A percentile compares a stretch with the other conserved stretches of the same genome.
These are phyloP conservation scores for Gracilaria gracilis DNA, from an alignment of 23 red algal genomes.

Conservation along the genomic window DNA sequence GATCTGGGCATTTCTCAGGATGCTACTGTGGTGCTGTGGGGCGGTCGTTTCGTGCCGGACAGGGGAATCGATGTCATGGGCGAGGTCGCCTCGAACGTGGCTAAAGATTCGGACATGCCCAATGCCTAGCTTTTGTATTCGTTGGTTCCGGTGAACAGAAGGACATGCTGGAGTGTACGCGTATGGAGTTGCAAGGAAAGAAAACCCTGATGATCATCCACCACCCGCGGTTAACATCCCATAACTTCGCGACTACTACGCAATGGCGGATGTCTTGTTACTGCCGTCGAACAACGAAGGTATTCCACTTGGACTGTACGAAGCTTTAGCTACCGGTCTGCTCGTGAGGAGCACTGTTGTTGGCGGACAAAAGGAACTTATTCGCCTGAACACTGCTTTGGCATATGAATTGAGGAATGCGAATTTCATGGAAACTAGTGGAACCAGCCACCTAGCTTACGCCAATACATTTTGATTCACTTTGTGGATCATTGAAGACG, in stretches of 20 bases:
- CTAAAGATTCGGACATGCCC: constrained; percentile 31
- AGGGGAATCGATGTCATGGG: constrained; percentile 47
- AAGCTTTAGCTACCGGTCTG: constrained; percentile 55
- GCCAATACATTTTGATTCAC: too few species aligned
- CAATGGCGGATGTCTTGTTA: constrained; percentile 63
- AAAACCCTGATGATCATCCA: constrained; percentile 28
- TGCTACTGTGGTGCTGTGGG: constrained; percentile 48
- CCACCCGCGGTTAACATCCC: constrained; percentile 26
- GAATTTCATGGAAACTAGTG: too few species aligned
- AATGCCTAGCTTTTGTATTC: constrained; percentile 37
- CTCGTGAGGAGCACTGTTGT: constrained; percentile 60
- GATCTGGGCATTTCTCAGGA: constrained; percentile 26
- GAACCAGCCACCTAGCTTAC: too few species aligned
- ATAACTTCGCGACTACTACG: constrained; percentile 46
- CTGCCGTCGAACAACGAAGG: constrained; percentile 58
- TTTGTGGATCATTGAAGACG: too few species aligned
- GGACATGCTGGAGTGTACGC: constrained; percentile 41
- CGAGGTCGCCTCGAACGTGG: constrained; percentile 32
- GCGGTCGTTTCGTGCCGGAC: constrained; percentile 47
- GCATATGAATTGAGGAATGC: too few species aligned
- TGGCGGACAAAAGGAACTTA: constrained; percentile 53
- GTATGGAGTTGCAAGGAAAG: constrained; percentile 9
- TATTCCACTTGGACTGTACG: constrained; percentile 55
- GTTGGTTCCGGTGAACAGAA: constrained; percentile 47
- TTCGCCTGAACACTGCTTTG: constrained; percentile 25